Evolutionary conservation across 805 yeast species (phyloP), one percentile per base, ranked within the genome.

Genomic region (Schwanniomyces occidentalis): DNA sequence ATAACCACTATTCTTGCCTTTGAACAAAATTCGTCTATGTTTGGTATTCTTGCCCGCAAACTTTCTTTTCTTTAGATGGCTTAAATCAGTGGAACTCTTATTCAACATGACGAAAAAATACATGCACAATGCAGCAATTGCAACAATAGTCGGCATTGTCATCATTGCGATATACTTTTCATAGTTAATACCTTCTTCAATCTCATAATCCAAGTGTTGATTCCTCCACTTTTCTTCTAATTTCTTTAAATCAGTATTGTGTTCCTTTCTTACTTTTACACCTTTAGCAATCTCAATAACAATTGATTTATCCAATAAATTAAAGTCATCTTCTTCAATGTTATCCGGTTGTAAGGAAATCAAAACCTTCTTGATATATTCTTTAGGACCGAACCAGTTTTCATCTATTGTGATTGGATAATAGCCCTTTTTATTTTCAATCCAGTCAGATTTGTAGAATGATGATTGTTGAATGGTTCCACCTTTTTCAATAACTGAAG

Each of bases 381-480:
- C 81, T 24, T 66, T 67, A 8, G 49, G 43, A 6, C 54, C 53
- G 20, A 87, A 62, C 90, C 95, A 87, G 8, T 71, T 78, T 37
- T 75, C 78, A 23, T 72, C 56, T 25, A 86, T 62, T 24, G 76
- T 76, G 26, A 88, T 54, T 3, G 91, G 80, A 45, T 62, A 76
- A 46, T 66, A 73, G 9, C 96, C 96, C 38, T 75, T 73, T 15
- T 64, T 65, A 41, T 74, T 76, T 5, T 49, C 38, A 6, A 86
- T 33, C 95, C 95, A 88, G 5, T 82, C 93, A 6, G 89, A 71
- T 1, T 78, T 60, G 61, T 64, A 84, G 51, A 87, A 85, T 2
- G 86, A 73, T 8, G 51, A 48, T 10, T 48, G 37, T 5, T 45
- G 45, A 21, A 62, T 38, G 16, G 41, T 46, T 6, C 71, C 74